Percentiles rank a stretch among this genome's conserved stretches.
Evolutionary conservation across 2,329 filamentous ascomycete genomes (phyloP).

Genomic region (Ceratocystis albifundus): DNA sequence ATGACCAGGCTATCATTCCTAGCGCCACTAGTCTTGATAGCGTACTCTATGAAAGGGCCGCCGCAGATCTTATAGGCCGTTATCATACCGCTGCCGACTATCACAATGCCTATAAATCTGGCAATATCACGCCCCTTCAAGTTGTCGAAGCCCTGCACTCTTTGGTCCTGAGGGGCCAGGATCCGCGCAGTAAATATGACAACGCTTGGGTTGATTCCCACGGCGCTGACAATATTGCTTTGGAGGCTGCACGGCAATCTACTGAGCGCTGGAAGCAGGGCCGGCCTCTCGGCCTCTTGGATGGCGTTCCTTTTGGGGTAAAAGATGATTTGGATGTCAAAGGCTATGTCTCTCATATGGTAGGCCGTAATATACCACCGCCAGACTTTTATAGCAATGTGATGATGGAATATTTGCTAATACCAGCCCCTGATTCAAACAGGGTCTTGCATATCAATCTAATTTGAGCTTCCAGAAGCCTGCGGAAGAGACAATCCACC

Average conservation of each 20-base stretch:
- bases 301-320: slow-evolving; percentile 71
- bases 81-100: slow-evolving; percentile 68
- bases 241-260: slow-evolving; percentile 59
- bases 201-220: slow-evolving; percentile 61
- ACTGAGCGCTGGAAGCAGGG: slow-evolving; percentile 60
- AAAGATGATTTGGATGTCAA: slow-evolving; percentile 69
- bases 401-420: not conserved
- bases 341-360: slow-evolving; percentile 57
- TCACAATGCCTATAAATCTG: slow-evolving; percentile 59
- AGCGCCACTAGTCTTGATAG: slow-evolving; percentile 34
- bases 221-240: slow-evolving; percentile 44
- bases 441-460: slow-evolving; percentile 39
- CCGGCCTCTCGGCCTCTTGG: slow-evolving; percentile 54
- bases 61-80: slow-evolving; percentile 35
- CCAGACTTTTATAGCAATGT: not conserved
- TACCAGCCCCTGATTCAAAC: not conserved
- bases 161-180: slow-evolving; percentile 50
- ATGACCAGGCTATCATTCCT: slow-evolving; percentile 26
- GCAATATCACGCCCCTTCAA: slow-evolving; percentile 57
- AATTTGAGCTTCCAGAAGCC: slow-evolving; percentile 41
- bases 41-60: slow-evolving; percentile 34
- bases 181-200: slow-evolving; percentile 48
- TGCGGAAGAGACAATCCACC: slow-evolving; percentile 52
- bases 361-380: slow-evolving; percentile 35
- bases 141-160: slow-evolving; percentile 62